Evolutionary conservation across 2,329 filamentous ascomycete species (phyloP).

Genomic region (Ilyonectria robusta): DNA sequence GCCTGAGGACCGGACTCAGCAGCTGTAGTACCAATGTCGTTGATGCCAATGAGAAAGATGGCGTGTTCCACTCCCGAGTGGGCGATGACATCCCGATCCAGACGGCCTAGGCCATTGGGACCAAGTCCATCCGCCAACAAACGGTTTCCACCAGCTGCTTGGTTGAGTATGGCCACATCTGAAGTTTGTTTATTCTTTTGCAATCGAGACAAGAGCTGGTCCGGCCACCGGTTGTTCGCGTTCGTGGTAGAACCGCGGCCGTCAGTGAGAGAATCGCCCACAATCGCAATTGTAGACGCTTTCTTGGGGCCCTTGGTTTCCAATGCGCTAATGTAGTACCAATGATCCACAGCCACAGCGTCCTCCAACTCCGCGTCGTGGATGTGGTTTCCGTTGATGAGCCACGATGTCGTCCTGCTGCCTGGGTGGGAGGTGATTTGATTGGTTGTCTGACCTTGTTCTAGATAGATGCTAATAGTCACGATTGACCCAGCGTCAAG

Average conservation of each 20-base stretch:
- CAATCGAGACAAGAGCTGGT: constrained; percentile 6
- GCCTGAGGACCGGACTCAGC: neutral
- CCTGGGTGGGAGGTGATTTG: constrained; percentile 14
- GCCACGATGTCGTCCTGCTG: constrained; percentile 18
- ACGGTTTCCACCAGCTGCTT: constrained; percentile 12
- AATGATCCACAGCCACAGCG: neutral
- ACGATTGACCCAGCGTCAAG: constrained; percentile 1
- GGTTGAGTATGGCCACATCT: constrained; percentile 2
- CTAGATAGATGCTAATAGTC: constrained; percentile 10
- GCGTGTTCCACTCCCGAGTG: neutral
- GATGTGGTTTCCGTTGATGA: constrained; percentile 10
- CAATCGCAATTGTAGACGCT: neutral
- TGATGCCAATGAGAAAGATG: constrained; percentile 10
- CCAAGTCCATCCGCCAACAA: neutral
- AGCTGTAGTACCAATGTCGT: constrained; percentile 5
- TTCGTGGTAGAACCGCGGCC: constrained; percentile 9
- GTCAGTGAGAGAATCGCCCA: constrained; percentile 13
- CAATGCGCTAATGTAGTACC: constrained; percentile 1
- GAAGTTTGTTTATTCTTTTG: constrained; percentile 23
- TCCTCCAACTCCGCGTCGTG: neutral
- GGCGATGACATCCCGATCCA: constrained; percentile 9
- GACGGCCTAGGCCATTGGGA: neutral
- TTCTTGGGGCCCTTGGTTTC: neutral
- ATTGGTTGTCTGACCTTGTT: neutral
- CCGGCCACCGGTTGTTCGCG: constrained; percentile 15